Conservation (phyloP, 2,329 filamentous ascomycete species). For the Bipolaris oryzae region DNA sequence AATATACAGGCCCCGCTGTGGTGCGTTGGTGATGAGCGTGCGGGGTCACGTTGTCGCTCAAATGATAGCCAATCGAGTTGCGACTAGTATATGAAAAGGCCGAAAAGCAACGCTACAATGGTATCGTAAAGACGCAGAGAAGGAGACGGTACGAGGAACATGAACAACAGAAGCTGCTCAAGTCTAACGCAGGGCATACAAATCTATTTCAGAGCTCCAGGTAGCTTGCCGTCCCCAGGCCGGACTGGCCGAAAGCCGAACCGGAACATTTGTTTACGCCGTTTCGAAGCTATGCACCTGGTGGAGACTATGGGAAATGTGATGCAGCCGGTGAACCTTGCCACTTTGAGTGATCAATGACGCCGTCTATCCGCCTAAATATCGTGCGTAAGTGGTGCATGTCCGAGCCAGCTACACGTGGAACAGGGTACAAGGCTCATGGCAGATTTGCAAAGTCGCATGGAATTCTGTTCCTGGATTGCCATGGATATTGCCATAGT, state of each 20-base stretch:
- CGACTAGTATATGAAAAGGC: neutral
- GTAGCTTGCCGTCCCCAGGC: constrained; percentile 1
- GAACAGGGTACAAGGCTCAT: neutral
- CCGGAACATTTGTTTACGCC: constrained; percentile 26
- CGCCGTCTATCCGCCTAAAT: constrained; percentile 29
- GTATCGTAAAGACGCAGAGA: constrained; percentile 6
- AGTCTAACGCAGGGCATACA: constrained; percentile 2
- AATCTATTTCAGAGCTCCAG: constrained; percentile 15
- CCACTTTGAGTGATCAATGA: constrained; percentile 46
- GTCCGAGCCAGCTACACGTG: neutral
- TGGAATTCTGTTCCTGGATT: neutral
- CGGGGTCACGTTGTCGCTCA: too few species aligned
- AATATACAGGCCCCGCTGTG: neutral
- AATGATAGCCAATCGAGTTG: neutral
- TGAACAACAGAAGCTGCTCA: constrained; percentile 5
- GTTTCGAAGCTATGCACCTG: constrained; percentile 30
- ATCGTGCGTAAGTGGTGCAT: constrained; percentile 6
- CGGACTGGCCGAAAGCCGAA: constrained; percentile 24
- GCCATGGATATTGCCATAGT: neutral
- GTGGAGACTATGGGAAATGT: too few species aligned
- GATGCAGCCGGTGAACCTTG: constrained; percentile 42
- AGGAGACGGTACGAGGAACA: constrained; percentile 10
- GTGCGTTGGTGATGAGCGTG: neutral
- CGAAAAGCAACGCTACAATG: constrained; percentile 6
- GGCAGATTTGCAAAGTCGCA: neutral